These are phyloP conservation scores for Daldinia grandis DNA, from an alignment of 495 filamentous ascomycete species.

Conservation along the genomic window DNA sequence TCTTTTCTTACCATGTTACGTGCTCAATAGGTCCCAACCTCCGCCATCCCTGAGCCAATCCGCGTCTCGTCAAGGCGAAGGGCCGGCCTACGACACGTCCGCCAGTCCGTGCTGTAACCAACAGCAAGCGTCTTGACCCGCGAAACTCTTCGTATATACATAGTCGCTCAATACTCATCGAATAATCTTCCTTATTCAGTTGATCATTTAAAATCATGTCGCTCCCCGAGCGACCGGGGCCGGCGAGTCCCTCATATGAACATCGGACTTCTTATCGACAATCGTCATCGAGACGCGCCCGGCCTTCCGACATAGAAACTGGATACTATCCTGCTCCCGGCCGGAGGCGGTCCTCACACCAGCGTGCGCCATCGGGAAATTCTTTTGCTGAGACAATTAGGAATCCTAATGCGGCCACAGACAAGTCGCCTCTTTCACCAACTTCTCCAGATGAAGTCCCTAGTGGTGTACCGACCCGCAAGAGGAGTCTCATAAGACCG, in stretches of 20 bases:
- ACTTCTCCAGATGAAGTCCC: conserved; percentile 44
- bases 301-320: conserved; percentile 73
- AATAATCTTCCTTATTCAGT: conserved; percentile 28
- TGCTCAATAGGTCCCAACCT: conserved; percentile 18
- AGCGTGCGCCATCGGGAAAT: conserved; percentile 59
- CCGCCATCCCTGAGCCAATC: conserved; percentile 20
- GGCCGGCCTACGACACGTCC: conserved; percentile 9
- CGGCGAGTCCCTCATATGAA: conserved; percentile 66
- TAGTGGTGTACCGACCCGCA: conserved; percentile 61
- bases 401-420: conserved; percentile 57
- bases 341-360: conserved; percentile 48
- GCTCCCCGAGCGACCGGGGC: conserved; percentile 70
- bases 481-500: conserved; percentile 85
- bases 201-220: conserved; percentile 63
- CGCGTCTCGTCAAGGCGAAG: conserved; percentile 17
- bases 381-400: conserved; percentile 60
- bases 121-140: background rate
- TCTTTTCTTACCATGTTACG: conserved; percentile 30
- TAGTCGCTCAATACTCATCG: conserved; percentile 26
- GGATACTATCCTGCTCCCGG: conserved; percentile 55
- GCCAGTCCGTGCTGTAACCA: conserved; percentile 17
- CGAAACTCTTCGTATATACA: conserved; percentile 29
- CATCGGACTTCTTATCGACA: conserved; percentile 69
- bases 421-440: conserved; percentile 57
- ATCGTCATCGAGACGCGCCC: conserved; percentile 68